A percentile compares a stretch with the other conserved stretches of the same genome.
Evolutionary conservation across 2,329 filamentous ascomycete species (phyloP).

Genomic region (Fusarium fujikuroi): DNA sequence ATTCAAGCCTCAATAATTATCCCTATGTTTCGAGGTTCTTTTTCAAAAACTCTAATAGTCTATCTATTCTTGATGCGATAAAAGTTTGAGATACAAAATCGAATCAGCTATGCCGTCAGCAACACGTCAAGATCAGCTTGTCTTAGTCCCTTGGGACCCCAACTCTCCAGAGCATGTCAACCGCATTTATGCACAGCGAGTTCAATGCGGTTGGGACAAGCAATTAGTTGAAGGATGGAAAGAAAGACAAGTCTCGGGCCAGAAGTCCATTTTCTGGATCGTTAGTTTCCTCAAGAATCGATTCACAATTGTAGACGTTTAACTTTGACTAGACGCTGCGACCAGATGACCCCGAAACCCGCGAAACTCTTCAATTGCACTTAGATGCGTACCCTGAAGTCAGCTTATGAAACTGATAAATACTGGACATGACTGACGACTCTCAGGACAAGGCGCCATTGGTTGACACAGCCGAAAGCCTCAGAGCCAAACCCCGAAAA

Average conservation of each 20-base stretch:
- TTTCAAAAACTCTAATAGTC: no score
- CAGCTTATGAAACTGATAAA: accelerated
- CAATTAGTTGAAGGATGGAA: slow-evolving; percentile 32
- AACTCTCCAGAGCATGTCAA: slow-evolving; percentile 26
- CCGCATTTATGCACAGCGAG: slow-evolving; percentile 27
- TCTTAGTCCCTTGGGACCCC: slow-evolving; percentile 41
- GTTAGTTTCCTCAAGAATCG: background rate
- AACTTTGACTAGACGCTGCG: slow-evolving; percentile 19
- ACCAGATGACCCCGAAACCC: background rate
- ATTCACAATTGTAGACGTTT: background rate
- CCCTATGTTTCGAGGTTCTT: background rate
- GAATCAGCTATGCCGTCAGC: slow-evolving; percentile 11
- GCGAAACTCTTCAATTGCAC: slow-evolving; percentile 19
- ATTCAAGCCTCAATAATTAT: background rate
- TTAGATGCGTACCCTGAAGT: slow-evolving; percentile 31
- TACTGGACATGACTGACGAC: accelerated
- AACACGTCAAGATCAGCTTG: slow-evolving; percentile 7
- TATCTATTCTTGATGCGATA: no score
- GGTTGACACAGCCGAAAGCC: slow-evolving; percentile 26
- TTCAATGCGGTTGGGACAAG: slow-evolving; percentile 39
- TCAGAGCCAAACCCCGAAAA: slow-evolving; percentile 28
- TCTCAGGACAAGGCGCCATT: slow-evolving; percentile 25
- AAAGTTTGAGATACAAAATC: background rate
- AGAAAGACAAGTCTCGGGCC: slow-evolving; percentile 23
- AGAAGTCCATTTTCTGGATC: slow-evolving; percentile 44